Evolutionary conservation across 2,329 filamentous ascomycete species (phyloP).

Genomic region (Anthostomella pinea): DNA sequence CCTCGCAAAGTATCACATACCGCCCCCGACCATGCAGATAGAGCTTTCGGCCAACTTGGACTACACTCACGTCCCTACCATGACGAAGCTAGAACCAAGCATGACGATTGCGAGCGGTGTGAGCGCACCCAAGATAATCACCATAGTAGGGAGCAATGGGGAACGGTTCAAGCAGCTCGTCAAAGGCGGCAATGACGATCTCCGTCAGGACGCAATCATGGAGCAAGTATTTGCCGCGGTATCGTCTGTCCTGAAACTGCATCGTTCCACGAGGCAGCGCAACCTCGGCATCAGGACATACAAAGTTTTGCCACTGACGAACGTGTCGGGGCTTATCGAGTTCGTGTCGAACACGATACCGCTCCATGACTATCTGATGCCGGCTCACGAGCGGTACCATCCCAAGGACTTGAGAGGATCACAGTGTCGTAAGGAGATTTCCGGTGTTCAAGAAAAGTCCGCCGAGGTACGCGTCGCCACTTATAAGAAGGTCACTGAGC

Average conservation of each 20-base stretch:
- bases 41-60: constrained; percentile 69
- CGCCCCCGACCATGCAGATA: constrained; percentile 86
- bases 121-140: constrained; percentile 91
- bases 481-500: constrained; percentile 75
- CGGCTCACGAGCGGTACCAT: constrained; percentile 82
- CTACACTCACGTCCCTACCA: constrained; percentile 74
- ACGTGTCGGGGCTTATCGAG: constrained; percentile 87
- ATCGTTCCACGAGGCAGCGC: constrained; percentile 82
- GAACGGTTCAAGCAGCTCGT: constrained; percentile 82
- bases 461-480: constrained; percentile 68
- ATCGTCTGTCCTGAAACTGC: constrained; percentile 81
- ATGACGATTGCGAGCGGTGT: constrained; percentile 88
- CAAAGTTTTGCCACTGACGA: constrained; percentile 88
- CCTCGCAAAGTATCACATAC: constrained; percentile 66
- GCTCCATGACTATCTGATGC: constrained; percentile 86
- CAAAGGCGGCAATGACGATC: constrained; percentile 93
- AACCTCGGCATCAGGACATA: constrained; percentile 92
- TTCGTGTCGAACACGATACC: constrained; percentile 94
- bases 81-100: constrained; percentile 66
- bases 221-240: constrained; percentile 98
- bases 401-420: constrained; percentile 77
- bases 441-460: constrained; percentile 65
- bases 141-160: constrained; percentile 75
- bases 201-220: constrained; percentile 98
- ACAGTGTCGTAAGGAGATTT: constrained; percentile 77